phyloP scores from a whole-genome alignment of 768 basidiomycete species.

The Coprinopsis sp. region DNA sequence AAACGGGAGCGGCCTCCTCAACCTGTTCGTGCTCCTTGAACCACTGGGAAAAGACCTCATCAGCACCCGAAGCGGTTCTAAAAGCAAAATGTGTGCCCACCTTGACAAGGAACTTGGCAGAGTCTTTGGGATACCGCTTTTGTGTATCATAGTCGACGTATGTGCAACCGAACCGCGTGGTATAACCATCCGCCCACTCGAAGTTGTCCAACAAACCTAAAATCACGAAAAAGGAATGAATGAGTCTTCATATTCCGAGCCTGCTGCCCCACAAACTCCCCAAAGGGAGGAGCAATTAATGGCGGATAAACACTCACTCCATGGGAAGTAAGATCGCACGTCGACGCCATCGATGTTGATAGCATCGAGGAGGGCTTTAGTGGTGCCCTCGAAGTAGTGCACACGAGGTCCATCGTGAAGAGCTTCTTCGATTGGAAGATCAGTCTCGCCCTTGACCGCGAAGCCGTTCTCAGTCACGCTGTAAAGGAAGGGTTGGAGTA shows the following conservation, averaged over 20 bases:
- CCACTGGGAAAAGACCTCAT: conserved; percentile 31
- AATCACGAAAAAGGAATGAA: conserved; percentile 7
- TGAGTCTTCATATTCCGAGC: no score
- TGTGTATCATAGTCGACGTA: conserved; percentile 71
- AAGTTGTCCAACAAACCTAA: conserved; percentile 67
- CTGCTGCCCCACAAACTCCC: no score
- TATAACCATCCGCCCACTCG: conserved; percentile 73
- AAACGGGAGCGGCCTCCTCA: background rate
- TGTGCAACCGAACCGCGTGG: conserved; percentile 64
- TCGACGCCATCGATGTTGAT: conserved; percentile 61
- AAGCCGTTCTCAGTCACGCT: conserved; percentile 77
- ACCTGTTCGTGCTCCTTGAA: conserved; percentile 32
- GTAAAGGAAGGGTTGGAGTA: no score
- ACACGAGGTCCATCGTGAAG: conserved; percentile 59
- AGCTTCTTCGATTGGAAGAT: conserved; percentile 47
- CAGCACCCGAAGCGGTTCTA: background rate
- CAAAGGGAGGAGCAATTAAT: background rate
- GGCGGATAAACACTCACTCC: conserved; percentile 42
- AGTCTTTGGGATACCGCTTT: conserved; percentile 60
- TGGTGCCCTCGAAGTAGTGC: conserved; percentile 60
- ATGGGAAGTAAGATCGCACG: conserved; percentile 59
- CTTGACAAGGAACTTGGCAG: conserved; percentile 52
- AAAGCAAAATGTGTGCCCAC: conserved; percentile 24
- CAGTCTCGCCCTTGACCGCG: conserved; percentile 60
- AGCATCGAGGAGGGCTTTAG: conserved; percentile 49